Base-by-base conservation (phyloP, 805 yeast genomes). In the Naumovozyma dairenensis region DNA sequence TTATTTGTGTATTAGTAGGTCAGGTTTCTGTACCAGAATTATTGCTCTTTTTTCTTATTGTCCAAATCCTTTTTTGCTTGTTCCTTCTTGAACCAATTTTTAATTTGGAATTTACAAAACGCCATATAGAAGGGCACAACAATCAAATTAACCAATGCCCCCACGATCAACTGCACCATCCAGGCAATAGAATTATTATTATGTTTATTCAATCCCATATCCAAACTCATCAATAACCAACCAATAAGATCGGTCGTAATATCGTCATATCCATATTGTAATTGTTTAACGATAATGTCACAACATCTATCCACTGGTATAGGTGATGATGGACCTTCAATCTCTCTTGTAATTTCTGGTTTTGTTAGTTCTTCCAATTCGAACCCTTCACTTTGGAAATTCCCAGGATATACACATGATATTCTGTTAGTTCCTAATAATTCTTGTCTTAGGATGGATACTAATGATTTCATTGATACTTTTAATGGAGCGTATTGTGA, bases 401-500 rank as follows among this genome's bases (percentile, higher is more conserved):
- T 86, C 0, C 98, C 98, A 0, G 97, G 94, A 48, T 74, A 78
- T 0, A 85, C 74, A 39, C 84, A 75, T 4, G 80, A 71, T 0
- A 92, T 81, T 18, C 79, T 60, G 16, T 34, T 34, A 42, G 79
- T 75, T 39, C 77, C 70, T 48, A 74, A 77, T 5, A 80, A 78
- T 53, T 92, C 99, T 45, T 87, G 96, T 41, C 96, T 74, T 34
- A 92, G 59, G 5, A 80, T 65, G 31, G 80, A 81, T 0, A 86
- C 77, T 10, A 92, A 61, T 0, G 94, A 64, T 48, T 82, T 69
- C 12, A 89, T 55, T 0, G 96, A 94, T 0, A 84, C 79, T 54
- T 92, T 92, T 44, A 77, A 57, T 1, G 99, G 98, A 0, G 92
- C 87, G 53, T 92, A 92, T 47, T 84, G 89, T 0, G 77, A 70